Percentiles rank a stretch among this genome's conserved stretches.
phyloP scores from a whole-genome alignment of 176 grass and related monocot species.

The Hsuehochloa calcarea region DNA sequence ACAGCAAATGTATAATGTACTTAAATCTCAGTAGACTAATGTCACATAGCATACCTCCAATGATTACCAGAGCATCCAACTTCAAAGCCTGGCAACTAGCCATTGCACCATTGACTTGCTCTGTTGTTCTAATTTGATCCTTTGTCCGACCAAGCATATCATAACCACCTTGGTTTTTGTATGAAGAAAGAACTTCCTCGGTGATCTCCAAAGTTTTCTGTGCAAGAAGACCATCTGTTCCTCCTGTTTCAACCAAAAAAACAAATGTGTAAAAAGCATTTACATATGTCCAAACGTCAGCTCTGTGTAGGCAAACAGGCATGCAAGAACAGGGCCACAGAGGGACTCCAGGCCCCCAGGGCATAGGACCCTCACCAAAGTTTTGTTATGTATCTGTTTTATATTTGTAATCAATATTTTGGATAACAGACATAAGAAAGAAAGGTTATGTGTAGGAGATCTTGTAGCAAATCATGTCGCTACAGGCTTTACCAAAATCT shows the following conservation, averaged over 20 bases:
- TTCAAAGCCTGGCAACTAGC: constrained; percentile 78
- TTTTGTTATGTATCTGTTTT: background rate
- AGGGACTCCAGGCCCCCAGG: background rate
- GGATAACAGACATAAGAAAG: background rate
- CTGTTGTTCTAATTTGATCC: constrained; percentile 97
- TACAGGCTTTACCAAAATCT: background rate
- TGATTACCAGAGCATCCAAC: constrained; percentile 87
- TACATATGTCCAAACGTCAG: background rate
- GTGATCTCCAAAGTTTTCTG: constrained; percentile 95
- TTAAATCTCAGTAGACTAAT: constrained; percentile 7
- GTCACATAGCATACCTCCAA: constrained; percentile 67
- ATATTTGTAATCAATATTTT: background rate
- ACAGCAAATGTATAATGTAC: constrained; percentile 3
- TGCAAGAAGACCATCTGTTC: constrained; percentile 89
- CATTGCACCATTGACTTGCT: constrained; percentile 93
- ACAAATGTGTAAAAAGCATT: background rate
- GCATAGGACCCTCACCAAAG: background rate
- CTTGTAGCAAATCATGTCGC: background rate
- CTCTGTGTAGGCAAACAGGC: background rate
- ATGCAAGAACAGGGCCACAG: background rate
- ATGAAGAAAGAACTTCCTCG: constrained; percentile 80
- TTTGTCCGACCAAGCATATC: constrained; percentile 96
- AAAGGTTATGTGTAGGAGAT: background rate
- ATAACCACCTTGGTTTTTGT: constrained; percentile 99
- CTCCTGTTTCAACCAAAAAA: constrained; percentile 55